phyloP scores from a whole-genome alignment of 1,139 yeast genomes.

The Wickerhamomyces sp. region DNA sequence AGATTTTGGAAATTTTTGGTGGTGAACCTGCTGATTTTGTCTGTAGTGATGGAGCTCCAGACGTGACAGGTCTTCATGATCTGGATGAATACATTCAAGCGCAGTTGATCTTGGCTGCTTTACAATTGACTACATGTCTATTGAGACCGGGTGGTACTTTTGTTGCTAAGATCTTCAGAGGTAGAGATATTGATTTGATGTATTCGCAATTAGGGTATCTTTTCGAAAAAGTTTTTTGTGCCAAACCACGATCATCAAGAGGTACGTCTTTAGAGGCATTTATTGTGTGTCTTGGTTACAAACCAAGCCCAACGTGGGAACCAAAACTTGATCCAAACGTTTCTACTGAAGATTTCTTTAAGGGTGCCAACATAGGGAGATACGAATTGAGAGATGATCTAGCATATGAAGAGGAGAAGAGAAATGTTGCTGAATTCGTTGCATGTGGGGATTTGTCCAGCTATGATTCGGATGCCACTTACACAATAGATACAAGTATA shows the following conservation, averaged over 20 bases:
- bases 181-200: conserved; percentile 87
- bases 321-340: conserved; percentile 55
- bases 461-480: conserved; percentile 94
- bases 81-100: conserved; percentile 96
- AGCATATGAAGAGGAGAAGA: conserved; percentile 47
- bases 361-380: conserved; percentile 56
- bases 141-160: conserved; percentile 86
- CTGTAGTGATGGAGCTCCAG: conserved; percentile 98
- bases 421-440: conserved; percentile 77
- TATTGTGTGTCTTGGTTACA: conserved; percentile 84
- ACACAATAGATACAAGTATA: conserved; percentile 47
- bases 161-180: conserved; percentile 94
- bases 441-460: conserved; percentile 91
- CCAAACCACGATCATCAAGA: conserved; percentile 91
- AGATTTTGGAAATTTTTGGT: conserved; percentile 74
- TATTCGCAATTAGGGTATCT: conserved; percentile 83
- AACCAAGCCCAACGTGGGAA: conserved; percentile 76
- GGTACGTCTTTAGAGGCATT: conserved; percentile 93
- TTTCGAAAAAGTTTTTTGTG: conserved; percentile 85
- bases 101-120: conserved; percentile 83
- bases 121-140: conserved; percentile 85
- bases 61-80: conserved; percentile 95
- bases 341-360: conserved; percentile 79
- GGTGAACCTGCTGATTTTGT: conserved; percentile 94
- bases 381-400: conserved; percentile 36